Evolutionary conservation across 148 eudicot species (phyloP), one percentile per base, ranked within the genome.

Genomic region (Rheum nobile): DNA sequence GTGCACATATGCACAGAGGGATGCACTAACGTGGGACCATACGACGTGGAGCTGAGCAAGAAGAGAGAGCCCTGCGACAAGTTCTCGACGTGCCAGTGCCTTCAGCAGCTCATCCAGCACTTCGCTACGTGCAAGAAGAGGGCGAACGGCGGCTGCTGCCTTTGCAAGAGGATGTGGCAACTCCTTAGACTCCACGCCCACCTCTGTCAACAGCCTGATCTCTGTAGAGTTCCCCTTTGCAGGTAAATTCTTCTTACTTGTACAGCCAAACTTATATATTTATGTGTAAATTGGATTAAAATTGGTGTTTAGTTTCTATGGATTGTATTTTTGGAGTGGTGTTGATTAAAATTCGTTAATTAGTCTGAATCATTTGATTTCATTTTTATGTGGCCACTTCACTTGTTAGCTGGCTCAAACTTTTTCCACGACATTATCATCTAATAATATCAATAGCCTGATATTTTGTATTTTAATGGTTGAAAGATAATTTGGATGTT

Each of bases 1-100:
- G 91, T 82, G 76, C 98, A 93, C 79, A 91, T 93, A 50, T 91
- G 92, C 71, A 86, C 92, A 8, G 95, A 93, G 77, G 98, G 98
- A 24, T 93, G 98, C 84, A 89, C 91, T 22, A 81, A 72, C 7
- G 96, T 93, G 10, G 92, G 98, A 4, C 98, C 98, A 2, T 79
- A 82, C 28, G 91, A 89, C 77, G 78, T 82, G 89, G 91, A 82
- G 31, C 88, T 89, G 0, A 75, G 61, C 34, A 78, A 77, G 83
- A 86, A 83, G 77, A 86, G 81, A 78, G 84, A 76, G 24, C 98
- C 98, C 10, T 93, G 98, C 31, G 81, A 74, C 80, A 82, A 81
- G 55, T 93, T 83, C 73, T 73, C 89, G 41, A 93, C 92, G 69
- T 93, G 98, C 72, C 83, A 86, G 8, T 91, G 98, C 10, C 80